A percentile compares a stretch with the other conserved stretches of the same genome.
phyloP scores from a whole-genome alignment of 2,329 filamentous ascomycete genomes.

The Penicillium digitatum region DNA sequence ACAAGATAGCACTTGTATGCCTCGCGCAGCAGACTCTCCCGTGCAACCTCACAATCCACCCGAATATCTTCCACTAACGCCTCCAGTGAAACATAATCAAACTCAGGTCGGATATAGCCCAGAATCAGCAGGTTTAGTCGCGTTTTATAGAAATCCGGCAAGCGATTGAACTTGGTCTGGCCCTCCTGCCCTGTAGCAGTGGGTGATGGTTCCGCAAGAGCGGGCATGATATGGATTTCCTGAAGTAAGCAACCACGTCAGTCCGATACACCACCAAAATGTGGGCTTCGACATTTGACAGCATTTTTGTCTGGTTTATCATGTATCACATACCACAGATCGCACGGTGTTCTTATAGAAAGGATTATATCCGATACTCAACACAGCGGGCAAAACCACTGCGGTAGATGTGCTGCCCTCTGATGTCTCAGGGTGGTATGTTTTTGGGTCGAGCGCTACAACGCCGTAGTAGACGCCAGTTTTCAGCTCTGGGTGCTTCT shows the following conservation, averaged over 20 bases:
- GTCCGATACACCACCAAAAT: not conserved
- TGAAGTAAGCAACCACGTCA: constrained; percentile 12
- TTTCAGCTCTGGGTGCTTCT: constrained; percentile 51
- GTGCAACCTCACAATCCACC: constrained; percentile 80
- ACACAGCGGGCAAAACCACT: constrained; percentile 74
- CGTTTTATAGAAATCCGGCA: constrained; percentile 76
- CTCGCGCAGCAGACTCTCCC: constrained; percentile 64
- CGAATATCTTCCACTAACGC: constrained; percentile 83
- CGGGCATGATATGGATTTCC: constrained; percentile 83
- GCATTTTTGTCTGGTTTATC: not conserved
- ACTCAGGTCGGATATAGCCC: constrained; percentile 85
- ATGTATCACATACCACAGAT: constrained; percentile 55
- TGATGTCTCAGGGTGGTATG: constrained; percentile 26
- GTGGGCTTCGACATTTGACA: not conserved
- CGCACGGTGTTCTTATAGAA: constrained; percentile 91
- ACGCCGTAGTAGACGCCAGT: constrained; percentile 94
- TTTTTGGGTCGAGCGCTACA: constrained; percentile 61
- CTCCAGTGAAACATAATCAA: constrained; percentile 80
- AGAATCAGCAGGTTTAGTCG: constrained; percentile 75
- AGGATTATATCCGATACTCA: constrained; percentile 95
- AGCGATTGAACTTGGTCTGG: constrained; percentile 37
- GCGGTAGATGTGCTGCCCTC: constrained; percentile 14
- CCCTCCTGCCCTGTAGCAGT: constrained; percentile 25
- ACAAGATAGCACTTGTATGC: constrained; percentile 51
- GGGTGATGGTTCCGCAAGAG: constrained; percentile 52